phyloP scores from a whole-genome alignment of 2,329 filamentous ascomycete genomes.

The Ceratocystis papillata region DNA sequence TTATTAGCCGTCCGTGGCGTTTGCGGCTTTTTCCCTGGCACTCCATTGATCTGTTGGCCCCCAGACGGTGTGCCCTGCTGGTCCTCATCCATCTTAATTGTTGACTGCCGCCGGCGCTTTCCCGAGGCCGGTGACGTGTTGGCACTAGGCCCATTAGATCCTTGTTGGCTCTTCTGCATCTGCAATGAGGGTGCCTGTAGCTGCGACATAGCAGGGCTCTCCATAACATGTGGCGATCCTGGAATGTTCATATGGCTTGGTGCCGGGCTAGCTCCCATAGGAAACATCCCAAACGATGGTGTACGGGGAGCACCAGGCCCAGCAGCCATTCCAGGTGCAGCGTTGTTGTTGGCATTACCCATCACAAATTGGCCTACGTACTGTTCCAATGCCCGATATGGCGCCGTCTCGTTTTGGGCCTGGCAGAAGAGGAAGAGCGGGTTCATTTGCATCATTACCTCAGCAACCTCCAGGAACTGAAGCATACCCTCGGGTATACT shows the following conservation, averaged over 20 bases:
- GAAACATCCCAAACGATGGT: conserved; percentile 47
- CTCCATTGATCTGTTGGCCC: conserved; percentile 41
- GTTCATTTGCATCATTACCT: conserved; percentile 57
- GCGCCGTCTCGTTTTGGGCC: conserved; percentile 42
- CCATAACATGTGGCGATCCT: conserved; percentile 48
- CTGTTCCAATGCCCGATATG: conserved; percentile 50
- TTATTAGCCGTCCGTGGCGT: conserved; percentile 42
- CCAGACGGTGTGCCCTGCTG: conserved; percentile 38
- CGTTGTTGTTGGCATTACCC: conserved; percentile 40
- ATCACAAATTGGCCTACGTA: conserved; percentile 40
- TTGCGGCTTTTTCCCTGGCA: conserved; percentile 45
- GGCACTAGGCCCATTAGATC: conserved; percentile 55
- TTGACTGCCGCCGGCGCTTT: conserved; percentile 47
- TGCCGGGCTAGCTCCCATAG: conserved; percentile 50
- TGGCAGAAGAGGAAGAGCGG: conserved; percentile 51
- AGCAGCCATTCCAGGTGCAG: conserved; percentile 32
- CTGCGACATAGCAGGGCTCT: conserved; percentile 50
- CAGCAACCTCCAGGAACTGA: conserved; percentile 56
- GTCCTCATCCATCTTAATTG: conserved; percentile 49
- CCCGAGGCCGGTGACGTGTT: conserved; percentile 55
- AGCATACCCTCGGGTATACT: conserved; percentile 50
- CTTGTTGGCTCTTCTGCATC: conserved; percentile 57
- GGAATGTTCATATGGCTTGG: conserved; percentile 48
- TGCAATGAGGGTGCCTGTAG: conserved; percentile 58
- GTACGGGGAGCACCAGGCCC: conserved; percentile 36